Evolutionary conservation across 441 rosid genomes (phyloP).

Genomic region (Theobroma grandiflorum): DNA sequence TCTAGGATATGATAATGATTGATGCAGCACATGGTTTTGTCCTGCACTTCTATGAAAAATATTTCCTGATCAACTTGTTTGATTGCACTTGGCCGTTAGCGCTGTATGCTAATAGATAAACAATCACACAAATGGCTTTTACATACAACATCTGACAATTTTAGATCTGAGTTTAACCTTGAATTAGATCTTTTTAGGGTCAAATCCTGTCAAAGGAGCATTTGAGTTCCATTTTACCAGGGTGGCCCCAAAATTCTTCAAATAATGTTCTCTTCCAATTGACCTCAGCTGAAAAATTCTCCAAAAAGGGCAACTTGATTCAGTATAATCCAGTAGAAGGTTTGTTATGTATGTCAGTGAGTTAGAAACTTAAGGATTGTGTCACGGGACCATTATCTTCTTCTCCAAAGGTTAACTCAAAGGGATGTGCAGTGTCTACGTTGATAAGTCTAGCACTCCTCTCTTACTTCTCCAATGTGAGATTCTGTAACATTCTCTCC

Average conservation of each 20-base stretch:
- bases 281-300: background rate
- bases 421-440: no score
- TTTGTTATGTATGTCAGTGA: background rate
- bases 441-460: no score
- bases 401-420: no score
- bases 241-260: background rate
- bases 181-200: background rate
- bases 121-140: background rate
- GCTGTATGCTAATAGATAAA: background rate
- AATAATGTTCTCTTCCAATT: background rate
- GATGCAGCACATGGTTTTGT: constrained; percentile 11
- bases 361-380: background rate
- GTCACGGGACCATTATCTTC: no score
- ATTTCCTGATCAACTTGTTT: background rate
- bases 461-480: no score
- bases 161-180: background rate
- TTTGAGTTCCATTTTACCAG: background rate
- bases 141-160: background rate
- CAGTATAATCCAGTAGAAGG: background rate
- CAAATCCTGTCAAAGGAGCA: background rate
- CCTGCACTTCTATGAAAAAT: background rate
- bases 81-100: background rate
- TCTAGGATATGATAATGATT: background rate
- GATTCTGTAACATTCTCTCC: no score
- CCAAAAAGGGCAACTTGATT: background rate